Percentiles rank a stretch among this genome's conserved stretches.
These are phyloP conservation scores for Hura crepitans DNA, from an alignment of 441 rosid genomes.

Conservation along the genomic window DNA sequence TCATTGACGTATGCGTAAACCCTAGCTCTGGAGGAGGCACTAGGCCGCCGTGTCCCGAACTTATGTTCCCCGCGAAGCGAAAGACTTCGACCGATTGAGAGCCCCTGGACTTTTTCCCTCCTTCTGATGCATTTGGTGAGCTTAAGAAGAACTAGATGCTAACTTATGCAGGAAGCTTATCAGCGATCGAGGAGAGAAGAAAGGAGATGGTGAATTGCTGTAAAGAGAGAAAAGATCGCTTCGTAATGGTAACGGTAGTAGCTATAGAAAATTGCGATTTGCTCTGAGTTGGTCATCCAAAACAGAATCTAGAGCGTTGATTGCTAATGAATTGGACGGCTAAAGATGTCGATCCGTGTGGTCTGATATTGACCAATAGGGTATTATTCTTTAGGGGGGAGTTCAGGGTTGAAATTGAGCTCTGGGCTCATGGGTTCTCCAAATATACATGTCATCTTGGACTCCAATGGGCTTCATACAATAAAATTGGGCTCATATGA, in stretches of 20 bases:
- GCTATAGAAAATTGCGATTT: constrained; percentile 30
- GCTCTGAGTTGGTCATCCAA: no score
- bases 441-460: no score
- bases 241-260: constrained; percentile 17
- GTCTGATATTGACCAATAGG: no score
- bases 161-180: constrained; percentile 29
- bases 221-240: constrained; percentile 27
- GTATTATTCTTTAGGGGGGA: no score
- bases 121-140: constrained; percentile 32
- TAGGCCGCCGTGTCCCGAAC: constrained; percentile 89
- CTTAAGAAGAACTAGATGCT: constrained; percentile 37
- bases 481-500: no score
- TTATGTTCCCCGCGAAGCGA: constrained; percentile 96
- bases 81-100: constrained; percentile 21
- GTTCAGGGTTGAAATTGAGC: no score
- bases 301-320: no score
- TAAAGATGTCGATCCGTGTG: no score
- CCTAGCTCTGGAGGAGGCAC: constrained; percentile 93
- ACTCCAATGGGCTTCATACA: no score
- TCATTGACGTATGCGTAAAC: constrained; percentile 85
- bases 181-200: constrained; percentile 11
- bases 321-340: no score
- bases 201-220: constrained; percentile 22
- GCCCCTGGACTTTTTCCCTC: constrained; percentile 15
- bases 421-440: no score